These are phyloP conservation scores for Claviceps humidiphila DNA, from an alignment of 2,329 filamentous ascomycete genomes.

Conservation along the genomic window DNA sequence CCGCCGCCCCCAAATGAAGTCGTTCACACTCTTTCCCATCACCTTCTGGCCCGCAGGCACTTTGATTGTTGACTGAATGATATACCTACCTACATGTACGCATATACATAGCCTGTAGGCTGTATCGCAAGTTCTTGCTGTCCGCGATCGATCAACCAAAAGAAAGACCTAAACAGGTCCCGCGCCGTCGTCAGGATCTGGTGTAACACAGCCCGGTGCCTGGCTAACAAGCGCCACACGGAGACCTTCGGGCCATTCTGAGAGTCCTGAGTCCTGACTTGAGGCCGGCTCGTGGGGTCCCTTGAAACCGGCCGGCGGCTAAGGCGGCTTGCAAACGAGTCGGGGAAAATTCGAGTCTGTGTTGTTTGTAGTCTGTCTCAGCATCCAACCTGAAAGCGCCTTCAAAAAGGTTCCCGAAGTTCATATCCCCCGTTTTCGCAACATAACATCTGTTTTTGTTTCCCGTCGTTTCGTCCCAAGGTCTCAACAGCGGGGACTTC, in stretches of 20 bases:
- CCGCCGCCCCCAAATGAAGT: neutral
- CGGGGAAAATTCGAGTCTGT: neutral
- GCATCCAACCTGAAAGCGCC: neutral
- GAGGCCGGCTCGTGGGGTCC: conserved; percentile 15
- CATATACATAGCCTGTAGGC: too few relatives aligned
- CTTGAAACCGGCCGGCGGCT: conserved; percentile 41
- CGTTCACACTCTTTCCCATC: neutral
- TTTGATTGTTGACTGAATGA: neutral
- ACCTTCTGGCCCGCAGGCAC: neutral
- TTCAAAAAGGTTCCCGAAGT: conserved; percentile 4
- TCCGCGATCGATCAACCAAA: neutral
- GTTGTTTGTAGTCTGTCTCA: neutral
- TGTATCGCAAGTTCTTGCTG: neutral
- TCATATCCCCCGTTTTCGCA: conserved; percentile 1
- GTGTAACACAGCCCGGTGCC: neutral
- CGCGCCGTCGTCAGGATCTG: neutral
- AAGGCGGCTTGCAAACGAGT: conserved; percentile 9
- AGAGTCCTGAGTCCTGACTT: neutral
- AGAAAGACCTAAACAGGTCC: neutral
- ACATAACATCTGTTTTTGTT: conserved; percentile 9
- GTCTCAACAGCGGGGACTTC: neutral
- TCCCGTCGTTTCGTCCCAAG: conserved; percentile 4
- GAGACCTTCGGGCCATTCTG: neutral
- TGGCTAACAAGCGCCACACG: neutral
- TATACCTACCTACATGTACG: too few relatives aligned